Base-by-base conservation (phyloP, 371 early-diverging fungal species). In the Conidiobolus incongruus region DNA sequence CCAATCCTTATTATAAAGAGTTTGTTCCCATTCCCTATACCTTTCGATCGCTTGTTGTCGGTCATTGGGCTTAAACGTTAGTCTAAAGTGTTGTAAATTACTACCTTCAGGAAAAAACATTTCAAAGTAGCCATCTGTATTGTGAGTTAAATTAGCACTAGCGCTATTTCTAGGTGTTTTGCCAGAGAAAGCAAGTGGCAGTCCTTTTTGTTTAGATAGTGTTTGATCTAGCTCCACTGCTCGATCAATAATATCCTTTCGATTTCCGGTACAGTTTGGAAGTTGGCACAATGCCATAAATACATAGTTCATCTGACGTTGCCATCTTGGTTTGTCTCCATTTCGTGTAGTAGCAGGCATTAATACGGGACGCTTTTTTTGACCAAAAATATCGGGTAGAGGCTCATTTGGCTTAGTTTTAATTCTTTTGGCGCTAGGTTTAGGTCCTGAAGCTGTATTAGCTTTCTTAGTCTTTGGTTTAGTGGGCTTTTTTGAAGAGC, bases 141-240 rank as follows among this genome's bases (percentile, higher is more conserved):
- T 86, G 37, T 68, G 75, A 4, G 85, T 82, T 46, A 87, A 53
- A 40, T 77, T 62, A 4, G 79, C 77, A 20, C 77, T 77, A 2
- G 81, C 81, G 31, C 80, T 80, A 47, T 84, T 84, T 70, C 65
- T 65, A 0, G 87, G 85, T 24, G 86, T 84, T 72, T 82, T 84
- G 46, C 88, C 88, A 21, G 70, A 65, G 47, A 87, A 87, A 21
- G 75, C 77, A 34, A 64, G 61, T 4, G 80, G 83, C 20, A 86
- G 47, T 8, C 71, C 67, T 10, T 70, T 62, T 44, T 80, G 77
- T 40, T 58, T 54, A 37, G 83, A 76, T 20, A 79, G 70, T 43
- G 68, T 66, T 44, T 60, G 59, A 51, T 87, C 88, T 37, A 83
- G 46, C 10, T 62, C 70, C 13, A 87, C 59, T 2, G 84, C 82